Evolutionary conservation across 305 asterid species (phyloP).

Genomic region (Rubia balearica): DNA sequence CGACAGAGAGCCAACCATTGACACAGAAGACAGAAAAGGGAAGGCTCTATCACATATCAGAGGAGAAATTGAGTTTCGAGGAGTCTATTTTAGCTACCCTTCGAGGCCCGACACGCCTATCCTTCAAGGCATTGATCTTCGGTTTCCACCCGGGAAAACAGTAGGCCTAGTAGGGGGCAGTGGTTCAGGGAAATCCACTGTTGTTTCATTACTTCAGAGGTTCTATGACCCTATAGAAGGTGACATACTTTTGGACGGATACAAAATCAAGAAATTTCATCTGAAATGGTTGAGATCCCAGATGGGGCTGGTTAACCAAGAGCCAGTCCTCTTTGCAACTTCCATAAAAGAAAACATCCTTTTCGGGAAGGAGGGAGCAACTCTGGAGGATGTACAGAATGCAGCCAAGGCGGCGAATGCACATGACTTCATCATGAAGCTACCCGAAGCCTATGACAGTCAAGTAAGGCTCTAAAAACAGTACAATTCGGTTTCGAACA

Average conservation of each 20-base stretch:
- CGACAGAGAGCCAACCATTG: constrained; percentile 52
- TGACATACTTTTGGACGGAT: constrained; percentile 59
- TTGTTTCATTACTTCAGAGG: constrained; percentile 54
- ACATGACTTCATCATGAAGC: constrained; percentile 53
- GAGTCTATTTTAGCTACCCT: constrained; percentile 60
- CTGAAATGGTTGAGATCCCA: constrained; percentile 76
- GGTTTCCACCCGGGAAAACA: constrained; percentile 54
- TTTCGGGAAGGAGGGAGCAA: constrained; percentile 70
- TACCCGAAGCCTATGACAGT: constrained; percentile 64
- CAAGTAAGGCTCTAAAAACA: constrained; percentile 37
- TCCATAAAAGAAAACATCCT: constrained; percentile 60
- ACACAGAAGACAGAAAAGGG: constrained; percentile 60
- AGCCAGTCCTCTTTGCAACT: constrained; percentile 71
- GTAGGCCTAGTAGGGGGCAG: constrained; percentile 80
- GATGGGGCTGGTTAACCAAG: constrained; percentile 77
- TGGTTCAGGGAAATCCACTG: constrained; percentile 77
- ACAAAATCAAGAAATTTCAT: constrained; percentile 42
- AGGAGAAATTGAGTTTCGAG: constrained; percentile 68
- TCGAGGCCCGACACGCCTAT: constrained; percentile 58
- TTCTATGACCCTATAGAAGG: constrained; percentile 65
- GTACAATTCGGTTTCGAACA: not conserved
- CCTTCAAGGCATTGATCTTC: constrained; percentile 52
- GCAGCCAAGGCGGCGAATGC: constrained; percentile 75
- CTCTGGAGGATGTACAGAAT: constrained; percentile 38
- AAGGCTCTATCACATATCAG: constrained; percentile 66